A percentile compares a stretch with the other conserved stretches of the same genome.
Evolutionary conservation across 805 yeast species (phyloP).

Genomic region (Kodamaea sagamina): DNA sequence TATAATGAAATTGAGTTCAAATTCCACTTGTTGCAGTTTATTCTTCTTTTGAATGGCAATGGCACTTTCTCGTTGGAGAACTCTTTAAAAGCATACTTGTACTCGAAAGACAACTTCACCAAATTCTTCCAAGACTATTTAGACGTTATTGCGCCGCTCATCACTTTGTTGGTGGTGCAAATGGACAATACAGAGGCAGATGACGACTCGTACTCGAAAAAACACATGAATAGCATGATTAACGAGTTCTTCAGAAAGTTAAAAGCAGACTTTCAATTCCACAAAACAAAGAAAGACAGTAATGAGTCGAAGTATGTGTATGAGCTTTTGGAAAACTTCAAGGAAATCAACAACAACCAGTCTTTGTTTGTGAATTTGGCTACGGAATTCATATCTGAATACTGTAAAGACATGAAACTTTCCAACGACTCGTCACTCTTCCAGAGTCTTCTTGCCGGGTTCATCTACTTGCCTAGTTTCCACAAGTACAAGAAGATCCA

Average conservation of each 20-base stretch:
- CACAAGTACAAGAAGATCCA: constrained; percentile 43
- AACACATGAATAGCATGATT: constrained; percentile 21
- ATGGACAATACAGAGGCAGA: constrained; percentile 6
- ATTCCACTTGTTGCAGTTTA: constrained; percentile 42
- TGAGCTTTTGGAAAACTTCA: constrained; percentile 34
- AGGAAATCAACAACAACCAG: constrained; percentile 28
- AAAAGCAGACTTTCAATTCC: constrained; percentile 25
- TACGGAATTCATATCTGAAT: constrained; percentile 42
- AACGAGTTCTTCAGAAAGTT: constrained; percentile 26
- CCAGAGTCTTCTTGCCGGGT: constrained; percentile 43
- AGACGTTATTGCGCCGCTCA: constrained; percentile 36
- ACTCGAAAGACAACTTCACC: constrained; percentile 40
- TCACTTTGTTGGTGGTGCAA: constrained; percentile 21
- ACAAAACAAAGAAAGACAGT: constrained; percentile 18
- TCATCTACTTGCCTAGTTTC: constrained; percentile 43
- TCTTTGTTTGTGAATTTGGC: constrained; percentile 38
- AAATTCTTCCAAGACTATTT: constrained; percentile 33
- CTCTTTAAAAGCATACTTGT: constrained; percentile 37
- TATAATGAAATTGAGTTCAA: constrained; percentile 37
- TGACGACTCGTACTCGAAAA: constrained; percentile 20
- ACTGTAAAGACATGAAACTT: constrained; percentile 37
- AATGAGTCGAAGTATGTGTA: constrained; percentile 32
- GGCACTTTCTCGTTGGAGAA: constrained; percentile 21
- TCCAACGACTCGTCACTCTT: constrained; percentile 44
- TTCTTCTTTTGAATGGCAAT: constrained; percentile 29